Percentiles rank a stretch among this genome's conserved stretches.
phyloP scores from a whole-genome alignment of 2,329 filamentous ascomycete genomes.

The Pseudogymnoascus sp. region DNA sequence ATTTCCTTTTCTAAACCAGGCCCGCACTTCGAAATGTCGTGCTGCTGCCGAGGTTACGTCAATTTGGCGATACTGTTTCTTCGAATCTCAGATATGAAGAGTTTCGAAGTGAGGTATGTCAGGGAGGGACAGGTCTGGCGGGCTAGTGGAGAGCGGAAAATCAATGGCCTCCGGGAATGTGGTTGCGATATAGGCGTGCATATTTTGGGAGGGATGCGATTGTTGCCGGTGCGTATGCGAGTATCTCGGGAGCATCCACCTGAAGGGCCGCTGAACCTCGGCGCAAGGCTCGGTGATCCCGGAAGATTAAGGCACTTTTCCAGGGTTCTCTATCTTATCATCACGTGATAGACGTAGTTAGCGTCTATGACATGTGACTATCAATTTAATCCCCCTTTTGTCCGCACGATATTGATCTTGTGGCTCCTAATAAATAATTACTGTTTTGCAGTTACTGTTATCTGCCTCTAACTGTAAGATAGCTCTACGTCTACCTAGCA shows the following conservation, averaged over 20 bases:
- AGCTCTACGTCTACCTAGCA: neutral
- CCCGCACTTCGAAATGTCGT: conserved; percentile 4
- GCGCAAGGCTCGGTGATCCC: neutral
- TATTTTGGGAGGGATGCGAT: conserved; percentile 1
- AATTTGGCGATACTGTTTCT: neutral
- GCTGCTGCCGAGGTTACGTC: conserved; percentile 1
- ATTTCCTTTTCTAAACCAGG: neutral
- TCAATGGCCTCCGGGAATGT: conserved; percentile 5
- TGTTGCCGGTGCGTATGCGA: conserved; percentile 6
- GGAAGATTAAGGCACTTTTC: neutral
- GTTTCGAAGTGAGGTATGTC: neutral
- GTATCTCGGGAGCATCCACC: conserved; percentile 5
- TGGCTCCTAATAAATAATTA: too few relatives aligned
- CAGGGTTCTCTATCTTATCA: conserved; percentile 1
- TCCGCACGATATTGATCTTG: neutral
- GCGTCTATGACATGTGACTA: neutral
- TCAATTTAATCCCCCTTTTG: neutral
- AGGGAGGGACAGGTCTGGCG: neutral
- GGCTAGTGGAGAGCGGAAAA: neutral
- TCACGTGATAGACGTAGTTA: neutral
- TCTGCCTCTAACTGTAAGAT: too few relatives aligned
- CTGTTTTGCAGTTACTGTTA: too few relatives aligned
- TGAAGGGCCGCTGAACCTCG: neutral
- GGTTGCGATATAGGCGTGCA: conserved; percentile 4
- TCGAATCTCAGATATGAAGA: conserved; percentile 1